Evolutionary conservation across 192 early-diverging fungal genomes (phyloP), one percentile per base, ranked within the genome.

Genomic region (Tieghemiomyces parasiticus): DNA sequence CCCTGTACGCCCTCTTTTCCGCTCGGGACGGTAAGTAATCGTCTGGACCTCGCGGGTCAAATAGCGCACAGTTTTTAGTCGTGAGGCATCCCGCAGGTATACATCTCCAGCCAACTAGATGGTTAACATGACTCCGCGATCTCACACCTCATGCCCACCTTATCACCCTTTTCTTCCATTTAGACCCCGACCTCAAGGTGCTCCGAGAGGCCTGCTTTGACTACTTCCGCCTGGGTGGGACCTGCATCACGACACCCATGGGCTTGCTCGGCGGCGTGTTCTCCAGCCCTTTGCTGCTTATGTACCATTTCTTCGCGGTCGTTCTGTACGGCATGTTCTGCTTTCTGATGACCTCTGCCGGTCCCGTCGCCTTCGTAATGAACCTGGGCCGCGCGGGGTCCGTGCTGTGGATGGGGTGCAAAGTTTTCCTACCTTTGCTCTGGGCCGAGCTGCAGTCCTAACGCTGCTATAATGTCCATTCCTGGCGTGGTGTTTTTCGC

Each of bases 231-330:
- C 76, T 87, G 29, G 95, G 95, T 44, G 88, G 90, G 1, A 69
- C 73, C 28, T 95, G 84, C 63, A 74, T 87, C 16, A 72, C 79
- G 59, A 87, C 82, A 0, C 95, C 95, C 3, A 82, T 89, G 29
- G 86, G 89, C 16, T 72, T 98, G 22, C 69, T 95, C 16, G 90
- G 88, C n/a, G 90, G 90, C 8, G 70, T 95, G 29, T 67, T 81
- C 13, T 81, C 82, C 26, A 78, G 75, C 42, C 92, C 93, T 9
- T 38, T 78, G 46, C 73, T 92, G 12, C 78, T 96, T 4, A 58
- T 94, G 0, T 81, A 78, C 62, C 93, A 96, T 71, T 98, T 98
- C 66, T 96, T 95, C 73, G 78, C 82, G 20, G 93, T 96, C 25
- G 95, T 93, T 0, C 59, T 87, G 6, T 80, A 87, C 67, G 56